These are phyloP conservation scores for Phytopythium kandeliae DNA, from an alignment of 352 stramenopile species.

Conservation along the genomic window DNA sequence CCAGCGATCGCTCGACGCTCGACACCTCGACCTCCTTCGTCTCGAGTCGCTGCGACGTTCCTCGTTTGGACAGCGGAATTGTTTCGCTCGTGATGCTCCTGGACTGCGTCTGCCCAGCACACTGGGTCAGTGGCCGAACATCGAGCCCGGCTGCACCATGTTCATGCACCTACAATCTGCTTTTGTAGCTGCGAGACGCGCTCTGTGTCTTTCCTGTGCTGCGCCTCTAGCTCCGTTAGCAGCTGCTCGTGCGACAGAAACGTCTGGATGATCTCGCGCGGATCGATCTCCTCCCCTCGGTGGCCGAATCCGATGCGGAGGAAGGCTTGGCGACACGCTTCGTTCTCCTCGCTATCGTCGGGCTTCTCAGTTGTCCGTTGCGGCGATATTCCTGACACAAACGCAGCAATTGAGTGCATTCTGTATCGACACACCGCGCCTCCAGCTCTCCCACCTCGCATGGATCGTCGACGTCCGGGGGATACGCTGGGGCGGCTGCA, in stretches of 20 bases:
- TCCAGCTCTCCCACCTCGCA: background rate
- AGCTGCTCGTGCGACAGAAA: slow-evolving; percentile 63
- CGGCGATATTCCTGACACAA: background rate
- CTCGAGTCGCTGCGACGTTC: slow-evolving; percentile 61
- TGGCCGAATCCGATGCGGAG: slow-evolving; percentile 63
- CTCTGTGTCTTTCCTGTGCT: slow-evolving; percentile 58
- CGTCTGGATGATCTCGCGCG: slow-evolving; percentile 61
- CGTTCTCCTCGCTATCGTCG: slow-evolving; percentile 1
- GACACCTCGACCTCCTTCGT: slow-evolving; percentile 68
- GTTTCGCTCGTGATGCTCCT: slow-evolving; percentile 39
- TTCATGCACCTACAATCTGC: slow-evolving; percentile 41
- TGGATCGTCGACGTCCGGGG: background rate
- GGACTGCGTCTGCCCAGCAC: slow-evolving; percentile 29
- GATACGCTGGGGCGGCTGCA: background rate
- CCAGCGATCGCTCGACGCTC: slow-evolving; percentile 45
- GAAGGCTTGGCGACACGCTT: slow-evolving; percentile 41
- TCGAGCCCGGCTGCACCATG: background rate
- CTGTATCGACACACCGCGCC: too few species aligned
- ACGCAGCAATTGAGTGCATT: background rate
- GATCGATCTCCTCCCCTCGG: slow-evolving; percentile 44
- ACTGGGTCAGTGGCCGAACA: background rate
- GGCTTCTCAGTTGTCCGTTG: background rate
- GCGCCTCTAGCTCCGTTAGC: slow-evolving; percentile 57
- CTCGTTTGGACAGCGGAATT: slow-evolving; percentile 52
- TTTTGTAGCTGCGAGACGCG: slow-evolving; percentile 41